phyloP scores from a whole-genome alignment of 371 early-diverging fungal species.

The Lichtheimia ornata region DNA sequence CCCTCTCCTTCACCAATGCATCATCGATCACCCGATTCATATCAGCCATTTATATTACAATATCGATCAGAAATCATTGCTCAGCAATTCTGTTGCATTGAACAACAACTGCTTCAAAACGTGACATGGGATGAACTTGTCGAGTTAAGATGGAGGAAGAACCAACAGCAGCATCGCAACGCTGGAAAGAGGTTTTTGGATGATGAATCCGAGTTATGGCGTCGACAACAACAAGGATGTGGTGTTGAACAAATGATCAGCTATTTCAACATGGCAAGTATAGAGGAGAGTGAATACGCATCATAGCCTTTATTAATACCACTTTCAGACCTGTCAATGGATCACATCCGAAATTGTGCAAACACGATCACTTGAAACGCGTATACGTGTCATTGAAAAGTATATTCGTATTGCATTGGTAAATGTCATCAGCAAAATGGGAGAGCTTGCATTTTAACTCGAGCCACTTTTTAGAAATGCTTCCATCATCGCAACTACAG shows the following conservation, averaged over 20 bases:
- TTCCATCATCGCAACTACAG: slow-evolving; percentile 63
- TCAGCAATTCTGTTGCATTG: slow-evolving; percentile 58
- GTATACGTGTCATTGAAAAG: slow-evolving; percentile 46
- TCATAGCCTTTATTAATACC: background rate
- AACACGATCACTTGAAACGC: slow-evolving; percentile 28
- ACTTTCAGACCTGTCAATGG: slow-evolving; percentile 47
- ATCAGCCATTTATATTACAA: slow-evolving; percentile 39
- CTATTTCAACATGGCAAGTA: slow-evolving; percentile 42
- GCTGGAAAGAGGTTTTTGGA: background rate
- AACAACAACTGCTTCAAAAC: slow-evolving; percentile 52
- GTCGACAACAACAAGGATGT: background rate
- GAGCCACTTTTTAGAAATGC: slow-evolving; percentile 43
- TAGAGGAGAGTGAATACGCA: too few species aligned
- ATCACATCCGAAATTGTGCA: slow-evolving; percentile 51
- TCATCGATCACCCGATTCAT: slow-evolving; percentile 7
- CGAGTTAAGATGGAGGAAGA: slow-evolving; percentile 52
- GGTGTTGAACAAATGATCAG: slow-evolving; percentile 42
- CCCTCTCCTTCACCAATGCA: slow-evolving; percentile 2
- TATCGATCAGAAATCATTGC: slow-evolving; percentile 48
- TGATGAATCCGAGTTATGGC: slow-evolving; percentile 1
- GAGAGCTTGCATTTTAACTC: background rate
- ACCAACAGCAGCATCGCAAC: slow-evolving; percentile 5
- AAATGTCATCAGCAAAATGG: background rate
- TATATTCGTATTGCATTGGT: slow-evolving; percentile 53
- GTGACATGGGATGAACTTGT: slow-evolving; percentile 61